phyloP scores from a whole-genome alignment of 1,284 basidiomycete genomes.

The Waitea zeae region DNA sequence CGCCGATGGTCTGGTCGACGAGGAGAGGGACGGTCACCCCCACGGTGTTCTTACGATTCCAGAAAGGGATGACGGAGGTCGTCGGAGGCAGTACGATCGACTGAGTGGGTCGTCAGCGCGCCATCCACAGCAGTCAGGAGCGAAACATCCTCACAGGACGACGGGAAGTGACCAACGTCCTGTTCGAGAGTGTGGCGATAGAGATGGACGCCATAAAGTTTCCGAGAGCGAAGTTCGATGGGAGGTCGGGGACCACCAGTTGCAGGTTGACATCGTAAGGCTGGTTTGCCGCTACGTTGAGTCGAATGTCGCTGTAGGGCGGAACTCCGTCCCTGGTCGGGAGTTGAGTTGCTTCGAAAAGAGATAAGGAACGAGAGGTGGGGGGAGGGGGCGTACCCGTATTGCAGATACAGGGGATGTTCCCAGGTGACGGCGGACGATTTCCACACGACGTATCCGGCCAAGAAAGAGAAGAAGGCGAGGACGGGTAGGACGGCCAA shows the following conservation, averaged over 20 bases:
- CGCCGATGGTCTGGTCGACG: constrained; percentile 27
- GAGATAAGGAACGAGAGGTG: background rate
- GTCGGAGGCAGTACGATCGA: constrained; percentile 11
- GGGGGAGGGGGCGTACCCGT: constrained; percentile 33
- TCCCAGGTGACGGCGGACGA: constrained; percentile 52
- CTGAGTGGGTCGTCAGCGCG: too few species aligned
- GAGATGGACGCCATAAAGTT: constrained; percentile 65
- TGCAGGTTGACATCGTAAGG: constrained; percentile 54
- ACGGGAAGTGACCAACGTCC: constrained; percentile 36
- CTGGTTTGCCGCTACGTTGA: constrained; percentile 19
- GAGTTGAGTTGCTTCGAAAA: background rate
- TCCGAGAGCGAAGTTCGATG: constrained; percentile 50
- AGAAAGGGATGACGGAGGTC: constrained; percentile 23
- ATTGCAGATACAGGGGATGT: constrained; percentile 47
- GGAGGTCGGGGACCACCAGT: constrained; percentile 45
- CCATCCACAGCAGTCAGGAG: too few species aligned
- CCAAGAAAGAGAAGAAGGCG: constrained; percentile 35
- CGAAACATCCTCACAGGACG: constrained; percentile 49
- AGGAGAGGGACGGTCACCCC: constrained; percentile 36
- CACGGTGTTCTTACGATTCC: constrained; percentile 20
- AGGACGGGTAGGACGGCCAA: constrained; percentile 43
- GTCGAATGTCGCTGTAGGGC: constrained; percentile 36
- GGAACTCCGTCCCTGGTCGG: constrained; percentile 33
- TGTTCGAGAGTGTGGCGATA: constrained; percentile 36
- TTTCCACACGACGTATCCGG: constrained; percentile 58